A percentile compares a stretch with the other conserved stretches of the same genome.
Evolutionary conservation across 495 filamentous ascomycete species (phyloP).

Genomic region (Parathielavia appendiculata): DNA sequence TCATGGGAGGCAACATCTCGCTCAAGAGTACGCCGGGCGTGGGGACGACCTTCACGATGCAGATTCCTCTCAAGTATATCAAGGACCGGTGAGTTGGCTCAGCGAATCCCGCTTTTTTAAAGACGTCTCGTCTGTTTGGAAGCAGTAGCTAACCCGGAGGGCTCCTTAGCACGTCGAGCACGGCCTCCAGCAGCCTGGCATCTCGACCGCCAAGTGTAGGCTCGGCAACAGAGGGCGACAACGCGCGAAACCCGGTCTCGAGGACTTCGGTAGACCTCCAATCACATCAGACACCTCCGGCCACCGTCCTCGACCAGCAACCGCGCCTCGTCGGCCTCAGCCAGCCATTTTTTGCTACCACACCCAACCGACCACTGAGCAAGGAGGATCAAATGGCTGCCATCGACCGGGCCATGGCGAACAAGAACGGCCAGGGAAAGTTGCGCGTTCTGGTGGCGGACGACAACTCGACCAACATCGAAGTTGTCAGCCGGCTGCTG

Average conservation of each 20-base stretch:
- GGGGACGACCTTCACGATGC: conserved; percentile 78
- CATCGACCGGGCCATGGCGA: conserved; percentile 47
- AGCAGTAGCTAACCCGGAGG: conserved; percentile 30
- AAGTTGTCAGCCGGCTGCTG: conserved; percentile 65
- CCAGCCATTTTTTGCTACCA: conserved; percentile 76
- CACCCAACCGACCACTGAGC: conserved; percentile 35
- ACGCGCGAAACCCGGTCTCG: conserved; percentile 32
- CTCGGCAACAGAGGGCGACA: conserved; percentile 65
- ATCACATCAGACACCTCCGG: conserved; percentile 11
- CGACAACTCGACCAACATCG: conserved; percentile 92
- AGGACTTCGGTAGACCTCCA: conserved; percentile 31
- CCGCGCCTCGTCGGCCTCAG: conserved; percentile 78
- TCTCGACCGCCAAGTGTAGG: conserved; percentile 71
- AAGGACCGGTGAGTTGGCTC: conserved; percentile 50
- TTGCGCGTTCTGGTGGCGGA: conserved; percentile 87
- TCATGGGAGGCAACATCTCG: conserved; percentile 75
- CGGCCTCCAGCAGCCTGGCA: conserved; percentile 48
- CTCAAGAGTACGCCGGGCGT: conserved; percentile 67
- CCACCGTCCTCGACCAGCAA: conserved; percentile 46
- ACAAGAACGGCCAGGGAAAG: conserved; percentile 53
- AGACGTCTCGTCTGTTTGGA: not conserved
- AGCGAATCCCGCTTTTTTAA: too few species aligned
- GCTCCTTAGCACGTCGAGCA: conserved; percentile 37
- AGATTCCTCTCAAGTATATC: conserved; percentile 73
- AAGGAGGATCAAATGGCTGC: conserved; percentile 39